These are phyloP conservation scores for Kickxella alabastrina DNA, from an alignment of 192 early-diverging fungal species.

Conservation along the genomic window DNA sequence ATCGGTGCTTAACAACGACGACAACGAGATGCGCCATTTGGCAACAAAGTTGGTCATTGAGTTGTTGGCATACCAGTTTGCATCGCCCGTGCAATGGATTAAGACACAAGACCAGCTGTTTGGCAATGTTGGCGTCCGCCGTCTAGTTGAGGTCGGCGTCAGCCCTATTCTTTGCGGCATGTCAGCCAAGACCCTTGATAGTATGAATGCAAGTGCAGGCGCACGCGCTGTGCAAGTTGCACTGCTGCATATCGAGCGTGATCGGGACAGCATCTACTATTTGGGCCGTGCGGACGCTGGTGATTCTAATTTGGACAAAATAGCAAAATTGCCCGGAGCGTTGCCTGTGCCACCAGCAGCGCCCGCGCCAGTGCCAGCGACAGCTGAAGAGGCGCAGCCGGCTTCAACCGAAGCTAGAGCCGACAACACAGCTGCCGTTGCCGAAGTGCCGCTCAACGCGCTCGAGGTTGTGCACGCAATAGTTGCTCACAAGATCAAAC, in stretches of 20 bases:
- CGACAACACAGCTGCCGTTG: conserved; percentile 51
- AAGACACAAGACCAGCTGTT: conserved; percentile 86
- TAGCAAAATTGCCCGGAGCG: not conserved
- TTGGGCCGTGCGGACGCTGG: not conserved
- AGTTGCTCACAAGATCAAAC: conserved; percentile 90
- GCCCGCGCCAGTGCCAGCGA: not conserved
- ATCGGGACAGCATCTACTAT: conserved; percentile 15
- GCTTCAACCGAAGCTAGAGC: conserved; percentile 32
- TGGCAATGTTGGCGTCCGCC: conserved; percentile 68
- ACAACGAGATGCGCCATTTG: conserved; percentile 66
- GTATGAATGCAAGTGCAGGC: no score
- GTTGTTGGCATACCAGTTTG: conserved; percentile 89
- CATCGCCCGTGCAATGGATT: conserved; percentile 91
- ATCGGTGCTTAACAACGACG: conserved; percentile 34
- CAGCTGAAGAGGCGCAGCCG: conserved; percentile 46
- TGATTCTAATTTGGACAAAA: not conserved
- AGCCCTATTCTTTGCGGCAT: conserved; percentile 83
- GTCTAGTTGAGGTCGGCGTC: conserved; percentile 86
- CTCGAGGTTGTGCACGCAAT: conserved; percentile 70
- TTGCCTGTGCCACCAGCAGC: not conserved
- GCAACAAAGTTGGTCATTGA: conserved; percentile 80
- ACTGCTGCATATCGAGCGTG: conserved; percentile 15
- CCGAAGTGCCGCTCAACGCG: conserved; percentile 72
- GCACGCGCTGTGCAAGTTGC: not conserved
- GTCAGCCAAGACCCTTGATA: conserved; percentile 62